Conservation (phyloP, 208 protist genomes). For the Angomonas ambiguus region DNA sequence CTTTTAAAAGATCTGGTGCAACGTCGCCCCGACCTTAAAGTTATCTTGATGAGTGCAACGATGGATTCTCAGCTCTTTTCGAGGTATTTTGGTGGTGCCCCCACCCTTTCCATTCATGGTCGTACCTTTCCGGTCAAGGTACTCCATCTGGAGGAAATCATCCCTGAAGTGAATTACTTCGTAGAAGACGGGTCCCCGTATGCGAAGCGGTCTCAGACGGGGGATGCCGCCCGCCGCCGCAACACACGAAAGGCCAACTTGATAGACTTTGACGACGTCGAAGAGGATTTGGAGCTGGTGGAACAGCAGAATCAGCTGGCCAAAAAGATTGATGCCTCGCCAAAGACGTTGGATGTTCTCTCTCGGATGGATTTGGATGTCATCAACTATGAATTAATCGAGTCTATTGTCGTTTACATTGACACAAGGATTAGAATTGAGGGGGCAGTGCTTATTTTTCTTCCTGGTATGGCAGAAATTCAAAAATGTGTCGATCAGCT, state of each 20-base stretch:
- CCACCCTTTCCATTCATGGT: conserved; percentile 89
- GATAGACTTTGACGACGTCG: conserved; percentile 51
- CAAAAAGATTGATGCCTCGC: conserved; percentile 36
- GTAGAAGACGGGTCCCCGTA: conserved; percentile 83
- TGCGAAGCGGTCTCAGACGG: conserved; percentile 37
- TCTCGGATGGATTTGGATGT: conserved; percentile 84
- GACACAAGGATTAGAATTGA: conserved; percentile 37
- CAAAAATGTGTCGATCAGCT: conserved; percentile 57
- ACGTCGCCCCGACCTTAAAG: conserved; percentile 67
- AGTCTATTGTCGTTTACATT: conserved; percentile 87
- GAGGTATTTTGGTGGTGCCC: conserved; percentile 88
- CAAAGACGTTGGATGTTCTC: conserved; percentile 58
- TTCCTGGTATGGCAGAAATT: conserved; percentile 88
- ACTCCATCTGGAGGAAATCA: conserved; percentile 92
- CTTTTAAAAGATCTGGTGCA: conserved; percentile 86
- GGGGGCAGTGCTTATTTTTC: conserved; percentile 93
- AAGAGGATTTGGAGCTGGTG: conserved; percentile 58
- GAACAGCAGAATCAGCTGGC: conserved; percentile 39
- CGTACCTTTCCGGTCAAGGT: conserved; percentile 93
- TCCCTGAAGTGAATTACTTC: conserved; percentile 75
- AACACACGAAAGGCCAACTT: conserved; percentile 69
- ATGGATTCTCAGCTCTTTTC: conserved; percentile 93
- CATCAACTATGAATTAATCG: conserved; percentile 95
- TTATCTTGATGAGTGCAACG: conserved; percentile 95
- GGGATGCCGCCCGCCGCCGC: conserved; percentile 34